Conservation (phyloP, 257 asterid species). For the Cinchona pubescens region DNA sequence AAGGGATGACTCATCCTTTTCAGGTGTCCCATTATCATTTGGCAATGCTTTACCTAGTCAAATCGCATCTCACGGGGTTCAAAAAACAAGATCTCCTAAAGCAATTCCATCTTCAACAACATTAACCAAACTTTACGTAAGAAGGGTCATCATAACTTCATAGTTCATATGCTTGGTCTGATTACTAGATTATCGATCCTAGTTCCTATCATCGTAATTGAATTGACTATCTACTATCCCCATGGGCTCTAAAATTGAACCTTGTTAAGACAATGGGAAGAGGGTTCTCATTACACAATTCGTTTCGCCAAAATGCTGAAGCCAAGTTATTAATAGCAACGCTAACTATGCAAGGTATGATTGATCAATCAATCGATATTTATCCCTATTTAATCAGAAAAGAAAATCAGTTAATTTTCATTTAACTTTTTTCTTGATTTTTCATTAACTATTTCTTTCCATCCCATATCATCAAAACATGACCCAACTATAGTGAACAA, state of each 20-base stretch:
- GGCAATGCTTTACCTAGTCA: constrained; percentile 52
- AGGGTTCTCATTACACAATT: neutral
- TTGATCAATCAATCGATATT: neutral
- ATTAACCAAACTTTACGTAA: neutral
- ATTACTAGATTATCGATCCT: neutral
- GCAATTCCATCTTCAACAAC: neutral
- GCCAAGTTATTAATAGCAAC: neutral
- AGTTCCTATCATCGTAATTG: no score
- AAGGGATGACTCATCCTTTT: constrained; percentile 54
- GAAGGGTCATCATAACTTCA: neutral
- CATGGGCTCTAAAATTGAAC: neutral
- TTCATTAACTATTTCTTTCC: neutral
- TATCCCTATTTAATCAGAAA: neutral
- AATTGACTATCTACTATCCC: neutral
- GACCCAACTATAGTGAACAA: neutral
- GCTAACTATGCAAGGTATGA: neutral
- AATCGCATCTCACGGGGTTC: constrained; percentile 8
- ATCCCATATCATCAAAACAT: neutral
- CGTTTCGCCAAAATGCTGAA: neutral
- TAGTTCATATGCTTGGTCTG: no score
- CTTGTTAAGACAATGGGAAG: neutral
- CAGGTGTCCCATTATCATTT: constrained; percentile 46
- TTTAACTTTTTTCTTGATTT: neutral
- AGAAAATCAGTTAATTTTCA: no score
- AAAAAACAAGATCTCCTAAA: neutral